A percentile compares a stretch with the other conserved stretches of the same genome.
These are phyloP conservation scores for Cenchrus americanus DNA, from an alignment of 176 grass and related monocot genomes.

Conservation along the genomic window DNA sequence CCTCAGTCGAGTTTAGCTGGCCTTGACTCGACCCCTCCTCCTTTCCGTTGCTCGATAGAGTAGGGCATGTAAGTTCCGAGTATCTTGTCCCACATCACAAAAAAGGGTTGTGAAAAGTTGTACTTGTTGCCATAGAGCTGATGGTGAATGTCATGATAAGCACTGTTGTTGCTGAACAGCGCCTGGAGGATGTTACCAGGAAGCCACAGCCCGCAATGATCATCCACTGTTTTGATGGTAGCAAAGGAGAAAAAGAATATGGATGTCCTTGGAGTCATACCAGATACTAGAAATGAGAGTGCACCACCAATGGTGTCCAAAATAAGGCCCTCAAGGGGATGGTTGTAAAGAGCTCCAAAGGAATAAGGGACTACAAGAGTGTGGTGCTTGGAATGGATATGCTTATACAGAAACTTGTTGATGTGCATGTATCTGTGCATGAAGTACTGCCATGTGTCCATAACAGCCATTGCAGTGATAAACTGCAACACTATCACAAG, in stretches of 20 bases:
- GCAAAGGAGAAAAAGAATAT: constrained; percentile 91
- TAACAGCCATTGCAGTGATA: constrained; percentile 66
- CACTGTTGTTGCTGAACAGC: constrained; percentile 73
- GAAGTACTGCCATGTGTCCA: constrained; percentile 98
- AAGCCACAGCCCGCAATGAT: constrained; percentile 85
- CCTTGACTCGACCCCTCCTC: constrained; percentile 64
- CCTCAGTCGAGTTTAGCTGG: constrained; percentile 49
- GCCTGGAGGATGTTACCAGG: constrained; percentile 73
- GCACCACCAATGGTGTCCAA: constrained; percentile 82
- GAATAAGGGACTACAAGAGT: constrained; percentile 80
- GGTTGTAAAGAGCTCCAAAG: constrained; percentile 88
- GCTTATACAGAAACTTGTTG: constrained; percentile 81
- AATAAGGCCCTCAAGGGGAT: constrained; percentile 84
- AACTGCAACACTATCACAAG: constrained; percentile 61
- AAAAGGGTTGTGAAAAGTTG: constrained; percentile 90
- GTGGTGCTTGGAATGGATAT: constrained; percentile 92
- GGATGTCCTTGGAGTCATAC: constrained; percentile 75
- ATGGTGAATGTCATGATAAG: constrained; percentile 87
- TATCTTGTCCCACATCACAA: constrained; percentile 80
- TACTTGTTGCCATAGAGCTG: constrained; percentile 84
- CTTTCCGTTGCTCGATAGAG: constrained; percentile 60
- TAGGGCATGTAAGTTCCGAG: constrained; percentile 78
- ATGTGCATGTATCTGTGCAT: constrained; percentile 92
- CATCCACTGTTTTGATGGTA: constrained; percentile 83
- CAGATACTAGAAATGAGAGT: constrained; percentile 72